Evolutionary conservation across 1,284 basidiomycete genomes (phyloP), one percentile per base, ranked within the genome.

Genomic region (Apiotrichum montevideense): DNA sequence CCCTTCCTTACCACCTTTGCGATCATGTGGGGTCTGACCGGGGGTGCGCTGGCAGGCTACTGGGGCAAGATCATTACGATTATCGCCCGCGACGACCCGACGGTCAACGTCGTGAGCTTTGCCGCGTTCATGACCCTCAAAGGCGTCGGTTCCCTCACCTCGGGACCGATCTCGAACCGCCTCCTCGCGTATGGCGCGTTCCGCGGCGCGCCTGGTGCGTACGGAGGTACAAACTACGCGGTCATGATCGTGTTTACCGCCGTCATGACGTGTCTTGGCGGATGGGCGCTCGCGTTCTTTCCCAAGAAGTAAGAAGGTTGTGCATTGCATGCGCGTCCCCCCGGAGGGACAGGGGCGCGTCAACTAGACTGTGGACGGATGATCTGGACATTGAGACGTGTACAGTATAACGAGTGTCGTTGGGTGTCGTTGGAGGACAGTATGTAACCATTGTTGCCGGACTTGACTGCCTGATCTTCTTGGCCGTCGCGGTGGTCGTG

Each of bases 31-130:
- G 72, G 68, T 5, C 37, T 68, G 9, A 57, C 69, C 3, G 70
- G 51, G 9, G 54, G 57, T 34, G 66, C 66, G 50, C 68, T 73
- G 48, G 57, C 66, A 1, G 67, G 67, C 1, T 50, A 69, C 10
- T 74, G 69, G 71, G 63, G 66, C 21, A 63, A 61, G 39, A 64
- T 71, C 57, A 71, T 72, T 47, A 63, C 57, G 0, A 61, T 64
- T 5, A 62, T 71, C 8, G 59, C 68, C 2, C 64, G 65, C 29
- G 74, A 76, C 57, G 76, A 77, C 54, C 71, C 71, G 1, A 56
- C 60, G 2, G 53, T 69, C 1, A 68, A 69, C 1, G 57, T 65
- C 7, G 52, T 70, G 14, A 56, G 71, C 1, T 75, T 75, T 52
- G 67, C 69, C 6, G 55, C 69, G 6, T 76, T 76, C 49, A 66